Conservation (phyloP, 805 yeast genomes). For the Sungouiella blattae region DNA sequence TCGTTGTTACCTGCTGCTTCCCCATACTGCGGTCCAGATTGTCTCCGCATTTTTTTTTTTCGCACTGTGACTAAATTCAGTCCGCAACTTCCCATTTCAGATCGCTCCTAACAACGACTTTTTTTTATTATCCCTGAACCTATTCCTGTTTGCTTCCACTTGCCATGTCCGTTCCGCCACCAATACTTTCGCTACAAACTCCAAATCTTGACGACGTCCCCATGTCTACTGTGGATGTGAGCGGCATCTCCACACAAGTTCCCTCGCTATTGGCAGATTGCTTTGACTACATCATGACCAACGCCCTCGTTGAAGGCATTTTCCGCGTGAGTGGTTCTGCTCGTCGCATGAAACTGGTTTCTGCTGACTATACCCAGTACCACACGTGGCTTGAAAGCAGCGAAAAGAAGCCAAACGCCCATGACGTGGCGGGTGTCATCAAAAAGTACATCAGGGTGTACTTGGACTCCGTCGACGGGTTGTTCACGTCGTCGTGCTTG, state of each 20-base stretch:
- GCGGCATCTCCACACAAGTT: constrained; percentile 5
- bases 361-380: constrained; percentile 15
- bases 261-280: constrained; percentile 21
- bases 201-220: neutral
- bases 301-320: constrained; percentile 24
- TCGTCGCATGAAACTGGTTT: constrained; percentile 19
- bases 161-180: too few relatives aligned
- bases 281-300: constrained; percentile 16
- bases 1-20: too few relatives aligned
- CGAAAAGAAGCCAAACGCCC: constrained; percentile 13
- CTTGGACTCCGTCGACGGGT: constrained; percentile 11
- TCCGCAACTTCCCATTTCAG: too few relatives aligned
- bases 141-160: too few relatives aligned
- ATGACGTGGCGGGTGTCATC: constrained; percentile 27
- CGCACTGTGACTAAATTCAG: too few relatives aligned
- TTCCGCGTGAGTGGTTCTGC: constrained; percentile 31
- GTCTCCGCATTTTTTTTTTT: too few relatives aligned
- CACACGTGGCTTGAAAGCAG: constrained; percentile 17
- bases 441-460: constrained; percentile 21
- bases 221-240: constrained; percentile 1
- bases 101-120: too few relatives aligned
- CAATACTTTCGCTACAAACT: neutral
- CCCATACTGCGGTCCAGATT: too few relatives aligned
- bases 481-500: constrained; percentile 7
- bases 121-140: too few relatives aligned